Conservation (phyloP, 495 filamentous ascomycete species). For the Aspergillus biplanus region DNA sequence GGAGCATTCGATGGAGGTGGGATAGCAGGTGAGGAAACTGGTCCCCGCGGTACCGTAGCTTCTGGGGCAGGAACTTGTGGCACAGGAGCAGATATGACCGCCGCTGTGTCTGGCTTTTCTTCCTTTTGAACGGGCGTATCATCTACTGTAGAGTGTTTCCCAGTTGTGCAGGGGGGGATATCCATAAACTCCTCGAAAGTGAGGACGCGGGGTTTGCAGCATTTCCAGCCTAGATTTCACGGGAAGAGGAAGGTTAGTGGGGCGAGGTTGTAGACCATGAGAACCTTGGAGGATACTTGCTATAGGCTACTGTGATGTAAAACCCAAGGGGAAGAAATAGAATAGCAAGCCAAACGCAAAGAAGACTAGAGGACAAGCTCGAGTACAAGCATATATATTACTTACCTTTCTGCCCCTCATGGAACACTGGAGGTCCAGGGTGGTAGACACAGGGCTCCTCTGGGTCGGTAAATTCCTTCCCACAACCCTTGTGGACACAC, state of each 20-base stretch:
- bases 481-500: constrained; percentile 95
- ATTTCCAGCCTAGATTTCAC: constrained; percentile 83
- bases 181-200: constrained; percentile 98
- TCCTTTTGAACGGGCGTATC: constrained; percentile 65
- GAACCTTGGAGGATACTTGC: constrained; percentile 18
- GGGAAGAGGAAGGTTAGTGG: constrained; percentile 18
- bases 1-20: constrained; percentile 59
- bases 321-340: neutral
- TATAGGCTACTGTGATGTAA: constrained; percentile 6
- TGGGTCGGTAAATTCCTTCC: constrained; percentile 80
- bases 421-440: constrained; percentile 91
- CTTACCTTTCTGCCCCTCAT: constrained; percentile 98
- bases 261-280: constrained; percentile 1
- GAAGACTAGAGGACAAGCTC: neutral
- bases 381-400: constrained; percentile 40
- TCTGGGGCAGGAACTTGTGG: constrained; percentile 32
- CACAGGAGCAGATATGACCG: constrained; percentile 28
- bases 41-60: constrained; percentile 35
- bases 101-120: constrained; percentile 41
- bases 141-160: constrained; percentile 88
- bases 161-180: constrained; percentile 92
- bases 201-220: constrained; percentile 96
- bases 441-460: constrained; percentile 91
- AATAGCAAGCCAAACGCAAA: neutral
- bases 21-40: constrained; percentile 49